Base-by-base conservation (phyloP, 2,329 filamentous ascomycete genomes). In the Aaosphaeria pasadenensis region DNA sequence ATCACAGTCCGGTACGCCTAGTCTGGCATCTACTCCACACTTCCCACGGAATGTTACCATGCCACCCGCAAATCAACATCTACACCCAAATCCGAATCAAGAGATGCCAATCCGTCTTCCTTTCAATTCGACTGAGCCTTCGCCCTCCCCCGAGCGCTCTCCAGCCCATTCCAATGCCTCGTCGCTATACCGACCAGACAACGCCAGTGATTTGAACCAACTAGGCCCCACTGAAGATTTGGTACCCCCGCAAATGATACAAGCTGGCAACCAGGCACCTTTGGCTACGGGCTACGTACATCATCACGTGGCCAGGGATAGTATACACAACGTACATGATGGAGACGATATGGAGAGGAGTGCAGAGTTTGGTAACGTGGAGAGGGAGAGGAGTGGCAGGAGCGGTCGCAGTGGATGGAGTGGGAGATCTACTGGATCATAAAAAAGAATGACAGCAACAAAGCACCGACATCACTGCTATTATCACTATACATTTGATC, bases 281-380 rank as follows among this genome's bases (percentile, higher is more conserved):
- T 44, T 70, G 36, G 71, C 64, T 46, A 71, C 67, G 4, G 70
- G 70, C 5, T 69, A 64, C 36, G 70, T 72, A 11, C 64, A 69
- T 43, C 67, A 71, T 17, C 70, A 69, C 46, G 52, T 67, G 43
- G 69, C 67, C 1, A 59, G 66, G 28, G 69, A 71, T 44, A 69
- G 66, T 43, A 65, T 72, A 28, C 66, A 67, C 29, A 63, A 57
- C 5, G 62, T 69, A 17, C 59, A 65, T 35, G 56, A 58, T 4
- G 57, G 62, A 11, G 59, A 52, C n/a, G 63, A 67, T 45, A 58
- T 70, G 1, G 69, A 70, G 44, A 60, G 66, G 4, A 57, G 60
- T 7, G 69, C 67, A 6, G 69, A 71, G 49, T 59, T 71, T 53
- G 61, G 17, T 24, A 24, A 24, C 17, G 17, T 24, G 17, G 33